These are phyloP conservation scores for Alternaria sp. DNA, from an alignment of 2,329 filamentous ascomycete genomes.

Conservation along the genomic window DNA sequence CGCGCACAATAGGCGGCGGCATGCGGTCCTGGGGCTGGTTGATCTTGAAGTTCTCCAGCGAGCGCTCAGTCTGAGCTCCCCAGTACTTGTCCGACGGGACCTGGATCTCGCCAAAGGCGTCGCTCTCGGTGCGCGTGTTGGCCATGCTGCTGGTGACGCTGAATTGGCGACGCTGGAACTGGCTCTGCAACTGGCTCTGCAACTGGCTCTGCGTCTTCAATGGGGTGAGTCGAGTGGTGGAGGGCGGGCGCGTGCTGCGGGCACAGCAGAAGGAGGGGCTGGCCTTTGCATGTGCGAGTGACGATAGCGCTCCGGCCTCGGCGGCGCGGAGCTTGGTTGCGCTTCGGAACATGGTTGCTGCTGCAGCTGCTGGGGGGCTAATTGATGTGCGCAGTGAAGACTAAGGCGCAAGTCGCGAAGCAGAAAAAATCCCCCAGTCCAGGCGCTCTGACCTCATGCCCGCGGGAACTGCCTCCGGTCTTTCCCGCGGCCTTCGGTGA, in stretches of 20 bases:
- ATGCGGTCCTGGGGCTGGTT: slow-evolving; percentile 99
- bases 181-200: slow-evolving; percentile 25
- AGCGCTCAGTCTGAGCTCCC: slow-evolving; percentile 97
- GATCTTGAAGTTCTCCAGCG: slow-evolving; percentile 97
- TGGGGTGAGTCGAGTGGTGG: slow-evolving; percentile 34
- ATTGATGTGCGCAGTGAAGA: slow-evolving; percentile 12
- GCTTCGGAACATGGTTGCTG: slow-evolving; percentile 47
- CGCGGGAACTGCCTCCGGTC: slow-evolving; percentile 14
- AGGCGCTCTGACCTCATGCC: slow-evolving; percentile 16
- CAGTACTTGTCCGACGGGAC: slow-evolving; percentile 95
- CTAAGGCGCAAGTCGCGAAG: slow-evolving; percentile 6
- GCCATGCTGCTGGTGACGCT: slow-evolving; percentile 48
- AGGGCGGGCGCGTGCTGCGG: slow-evolving; percentile 40
- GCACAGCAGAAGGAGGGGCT: slow-evolving; percentile 42
- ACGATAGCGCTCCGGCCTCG: slow-evolving; percentile 47
- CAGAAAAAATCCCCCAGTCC: slow-evolving; percentile 4
- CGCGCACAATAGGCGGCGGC: slow-evolving; percentile 89
- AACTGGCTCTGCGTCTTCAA: slow-evolving; percentile 29
- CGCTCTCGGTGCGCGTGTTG: slow-evolving; percentile 82
- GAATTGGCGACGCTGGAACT: slow-evolving; percentile 44
- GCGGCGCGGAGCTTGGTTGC: slow-evolving; percentile 45
- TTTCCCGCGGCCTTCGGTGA: background rate
- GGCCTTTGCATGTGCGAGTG: slow-evolving; percentile 48
- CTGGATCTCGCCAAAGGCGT: slow-evolving; percentile 97
- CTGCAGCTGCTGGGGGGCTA: slow-evolving; percentile 14